Evolutionary conservation across 495 filamentous ascomycete species (phyloP).

Genomic region (Acidiella bohemica): DNA sequence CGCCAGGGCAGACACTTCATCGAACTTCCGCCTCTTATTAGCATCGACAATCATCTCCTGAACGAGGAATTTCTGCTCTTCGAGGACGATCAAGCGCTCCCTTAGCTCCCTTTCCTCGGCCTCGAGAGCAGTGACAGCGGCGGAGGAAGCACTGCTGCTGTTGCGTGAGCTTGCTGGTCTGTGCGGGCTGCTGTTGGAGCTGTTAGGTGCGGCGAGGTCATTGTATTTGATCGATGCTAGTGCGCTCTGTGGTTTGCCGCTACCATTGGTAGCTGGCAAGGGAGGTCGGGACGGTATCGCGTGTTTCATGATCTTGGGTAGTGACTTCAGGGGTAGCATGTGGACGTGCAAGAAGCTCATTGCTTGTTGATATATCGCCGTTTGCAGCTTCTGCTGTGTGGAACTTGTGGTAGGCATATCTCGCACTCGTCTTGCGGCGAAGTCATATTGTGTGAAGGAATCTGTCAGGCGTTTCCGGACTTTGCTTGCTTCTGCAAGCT

Average conservation of each 20-base stretch:
- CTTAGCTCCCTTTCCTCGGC: slow-evolving; percentile 75
- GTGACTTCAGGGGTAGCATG: slow-evolving; percentile 78
- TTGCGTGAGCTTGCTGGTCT: slow-evolving; percentile 22
- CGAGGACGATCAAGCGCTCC: slow-evolving; percentile 75
- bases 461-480: slow-evolving; percentile 84
- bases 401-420: slow-evolving; percentile 59
- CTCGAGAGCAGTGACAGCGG: slow-evolving; percentile 59
- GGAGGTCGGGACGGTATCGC: slow-evolving; percentile 36
- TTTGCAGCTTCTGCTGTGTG: slow-evolving; percentile 65
- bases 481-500: slow-evolving; percentile 79
- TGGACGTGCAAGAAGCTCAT: slow-evolving; percentile 78
- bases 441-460: slow-evolving; percentile 79
- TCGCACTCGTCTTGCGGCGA: slow-evolving; percentile 68
- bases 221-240: slow-evolving; percentile 50
- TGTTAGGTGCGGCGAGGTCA: slow-evolving; percentile 43
- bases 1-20: slow-evolving; percentile 70
- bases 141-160: slow-evolving; percentile 8
- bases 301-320: slow-evolving; percentile 71
- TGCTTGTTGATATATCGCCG: slow-evolving; percentile 69
- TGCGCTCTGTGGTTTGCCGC: slow-evolving; percentile 31
- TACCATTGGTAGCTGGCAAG: slow-evolving; percentile 15
- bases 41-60: slow-evolving; percentile 77
- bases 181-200: slow-evolving; percentile 29
- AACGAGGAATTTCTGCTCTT: slow-evolving; percentile 90
- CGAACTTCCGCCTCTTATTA: slow-evolving; percentile 67